A percentile compares a stretch with the other conserved stretches of the same genome.
Evolutionary conservation across 176 grass and related monocot genomes (phyloP).

Genomic region (Urochloa ruziziensis): DNA sequence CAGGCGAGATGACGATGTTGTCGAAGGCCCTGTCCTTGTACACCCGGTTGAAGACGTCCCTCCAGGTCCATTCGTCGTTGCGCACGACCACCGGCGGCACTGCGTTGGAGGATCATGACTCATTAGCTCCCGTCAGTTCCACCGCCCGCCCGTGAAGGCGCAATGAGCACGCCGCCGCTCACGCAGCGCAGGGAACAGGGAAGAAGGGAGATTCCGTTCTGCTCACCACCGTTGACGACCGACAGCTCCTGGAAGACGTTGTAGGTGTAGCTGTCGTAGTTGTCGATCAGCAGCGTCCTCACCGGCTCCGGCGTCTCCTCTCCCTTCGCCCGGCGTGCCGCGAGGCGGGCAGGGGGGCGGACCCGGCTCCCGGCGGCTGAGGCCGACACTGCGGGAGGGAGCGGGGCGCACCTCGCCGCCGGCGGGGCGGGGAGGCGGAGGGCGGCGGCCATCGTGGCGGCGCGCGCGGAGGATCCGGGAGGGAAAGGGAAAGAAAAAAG

Average conservation of each 20-base stretch:
- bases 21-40: conserved; percentile 80
- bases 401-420: conserved; percentile 12
- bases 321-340: conserved; percentile 1
- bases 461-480: conserved; percentile 6
- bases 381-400: background rate
- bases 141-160: background rate
- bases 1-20: conserved; percentile 94
- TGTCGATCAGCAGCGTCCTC: conserved; percentile 90
- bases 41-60: conserved; percentile 59
- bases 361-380: background rate
- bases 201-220: background rate
- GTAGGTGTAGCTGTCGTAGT: conserved; percentile 98
- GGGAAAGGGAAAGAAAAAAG: background rate
- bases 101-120: background rate
- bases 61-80: conserved; percentile 96
- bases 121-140: background rate
- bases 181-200: background rate
- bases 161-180: background rate
- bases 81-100: conserved; percentile 79
- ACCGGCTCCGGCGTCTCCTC: conserved; percentile 25
- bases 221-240: conserved; percentile 86
- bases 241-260: conserved; percentile 95
- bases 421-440: conserved; percentile 39
- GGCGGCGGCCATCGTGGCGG: conserved; percentile 37
- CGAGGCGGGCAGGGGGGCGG: background rate